A percentile compares a stretch with the other conserved stretches of the same genome.
phyloP scores from a whole-genome alignment of 1,284 basidiomycete species.

The Meripilus lineatus region DNA sequence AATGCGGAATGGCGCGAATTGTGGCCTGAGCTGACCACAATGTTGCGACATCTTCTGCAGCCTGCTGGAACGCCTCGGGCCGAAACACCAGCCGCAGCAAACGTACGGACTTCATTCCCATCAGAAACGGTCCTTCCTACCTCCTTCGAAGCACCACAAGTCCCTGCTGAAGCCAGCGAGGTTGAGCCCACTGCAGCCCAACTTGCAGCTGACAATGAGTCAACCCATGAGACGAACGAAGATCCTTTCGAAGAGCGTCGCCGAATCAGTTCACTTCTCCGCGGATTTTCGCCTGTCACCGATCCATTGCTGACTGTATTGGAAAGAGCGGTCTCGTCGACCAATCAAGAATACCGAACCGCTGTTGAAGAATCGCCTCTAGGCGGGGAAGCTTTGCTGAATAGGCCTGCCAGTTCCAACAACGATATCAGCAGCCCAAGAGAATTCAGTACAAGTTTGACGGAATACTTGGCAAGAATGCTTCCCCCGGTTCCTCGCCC shows the following conservation, averaged over 20 bases:
- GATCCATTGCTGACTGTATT: too few species aligned
- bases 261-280: neutral
- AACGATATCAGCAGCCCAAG: conserved; percentile 5
- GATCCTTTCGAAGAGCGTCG: neutral
- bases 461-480: conserved; percentile 8
- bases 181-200: too few species aligned
- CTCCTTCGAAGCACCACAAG: conserved; percentile 19
- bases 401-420: conserved; percentile 17
- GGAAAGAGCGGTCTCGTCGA: conserved; percentile 1
- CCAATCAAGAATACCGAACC: conserved; percentile 7
- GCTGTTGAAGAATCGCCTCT: conserved; percentile 24
- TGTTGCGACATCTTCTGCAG: conserved; percentile 26
- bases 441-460: conserved; percentile 3
- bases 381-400: conserved; percentile 27
- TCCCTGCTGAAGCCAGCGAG: conserved; percentile 16
- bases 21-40: conserved; percentile 27
- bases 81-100: conserved; percentile 3
- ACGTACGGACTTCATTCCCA: neutral
- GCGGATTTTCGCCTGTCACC: too few species aligned
- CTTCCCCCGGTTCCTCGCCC: conserved; percentile 1
- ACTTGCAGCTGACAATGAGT: neutral
- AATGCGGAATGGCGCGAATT: conserved; percentile 25
- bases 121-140: neutral
- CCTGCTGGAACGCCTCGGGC: conserved; percentile 16
- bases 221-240: neutral